Conservation (phyloP, 139 green algal species). For the Chlorella sorokiniana region DNA sequence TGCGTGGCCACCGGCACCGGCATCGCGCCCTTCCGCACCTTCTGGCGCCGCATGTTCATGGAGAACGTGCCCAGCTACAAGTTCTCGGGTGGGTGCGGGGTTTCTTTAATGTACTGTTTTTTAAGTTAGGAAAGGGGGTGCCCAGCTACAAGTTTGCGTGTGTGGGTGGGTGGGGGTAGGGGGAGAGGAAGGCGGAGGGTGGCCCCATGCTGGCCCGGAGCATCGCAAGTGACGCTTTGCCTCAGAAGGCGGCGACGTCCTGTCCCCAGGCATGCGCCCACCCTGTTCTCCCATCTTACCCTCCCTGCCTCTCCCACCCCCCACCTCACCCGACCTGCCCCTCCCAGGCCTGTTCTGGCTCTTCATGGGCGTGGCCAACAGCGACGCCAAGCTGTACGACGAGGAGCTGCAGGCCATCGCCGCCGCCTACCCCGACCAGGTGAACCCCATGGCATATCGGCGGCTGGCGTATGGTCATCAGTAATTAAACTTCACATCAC, state of each 20-base stretch:
- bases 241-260: too few species aligned
- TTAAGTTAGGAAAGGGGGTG: neutral
- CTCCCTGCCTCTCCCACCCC: neutral
- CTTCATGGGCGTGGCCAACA: constrained; percentile 99
- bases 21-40: constrained; percentile 97
- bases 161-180: neutral
- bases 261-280: neutral
- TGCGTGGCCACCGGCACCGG: constrained; percentile 98
- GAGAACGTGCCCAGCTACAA: constrained; percentile 96
- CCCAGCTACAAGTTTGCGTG: too few species aligned
- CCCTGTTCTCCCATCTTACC: neutral
- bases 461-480: too few species aligned
- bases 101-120: neutral
- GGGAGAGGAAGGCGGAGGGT: too few species aligned
- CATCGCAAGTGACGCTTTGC: too few species aligned
- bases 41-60: constrained; percentile 91
- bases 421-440: constrained; percentile 83
- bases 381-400: constrained; percentile 95
- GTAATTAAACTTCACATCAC: too few species aligned
- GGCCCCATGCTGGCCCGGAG: too few species aligned
- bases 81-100: constrained; percentile 52
- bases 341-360: constrained; percentile 96
- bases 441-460: too few species aligned
- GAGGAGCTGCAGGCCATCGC: constrained; percentile 88
- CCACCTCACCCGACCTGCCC: too few species aligned